Evolutionary conservation across 2,329 filamentous ascomycete species (phyloP).

Genomic region (Emergomyces orientalis): DNA sequence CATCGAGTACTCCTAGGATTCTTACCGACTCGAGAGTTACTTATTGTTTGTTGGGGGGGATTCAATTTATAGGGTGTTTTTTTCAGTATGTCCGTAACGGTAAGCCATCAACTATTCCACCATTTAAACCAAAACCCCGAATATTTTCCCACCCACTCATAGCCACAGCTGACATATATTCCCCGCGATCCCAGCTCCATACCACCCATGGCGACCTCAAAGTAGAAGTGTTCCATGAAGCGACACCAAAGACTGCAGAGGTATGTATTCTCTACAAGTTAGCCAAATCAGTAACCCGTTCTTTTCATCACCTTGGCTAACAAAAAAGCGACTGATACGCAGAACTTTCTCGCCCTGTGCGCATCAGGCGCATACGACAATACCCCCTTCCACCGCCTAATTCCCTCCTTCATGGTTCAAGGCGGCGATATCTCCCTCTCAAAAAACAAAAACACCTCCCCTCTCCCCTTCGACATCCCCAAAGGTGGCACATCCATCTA

Average conservation of each 20-base stretch:
- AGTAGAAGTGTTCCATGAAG: conserved; percentile 91
- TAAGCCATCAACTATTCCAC: neutral
- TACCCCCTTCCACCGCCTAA: conserved; percentile 55
- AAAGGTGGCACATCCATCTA: conserved; percentile 51
- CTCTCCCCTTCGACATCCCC: conserved; percentile 39
- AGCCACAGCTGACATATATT: conserved; percentile 2
- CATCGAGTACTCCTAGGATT: neutral
- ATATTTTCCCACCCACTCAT: neutral
- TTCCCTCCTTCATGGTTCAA: conserved; percentile 57
- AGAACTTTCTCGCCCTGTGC: conserved; percentile 59
- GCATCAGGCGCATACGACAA: conserved; percentile 51
- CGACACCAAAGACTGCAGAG: conserved; percentile 85
- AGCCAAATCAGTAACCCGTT: too few relatives aligned
- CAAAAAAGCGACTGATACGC: conserved; percentile 7
- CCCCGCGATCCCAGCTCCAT: conserved; percentile 49
- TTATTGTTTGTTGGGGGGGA: neutral
- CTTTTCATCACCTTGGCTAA: neutral
- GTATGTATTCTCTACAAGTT: conserved; percentile 35
- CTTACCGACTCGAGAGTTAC: neutral
- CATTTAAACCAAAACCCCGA: neutral
- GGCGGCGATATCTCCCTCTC: conserved; percentile 45
- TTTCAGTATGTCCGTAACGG: conserved; percentile 15
- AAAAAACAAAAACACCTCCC: conserved; percentile 32
- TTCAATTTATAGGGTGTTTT: neutral
- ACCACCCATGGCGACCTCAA: conserved; percentile 86